Base-by-base conservation (phyloP, 352 stramenopile species). In the Globisporangium mamillatum region DNA sequence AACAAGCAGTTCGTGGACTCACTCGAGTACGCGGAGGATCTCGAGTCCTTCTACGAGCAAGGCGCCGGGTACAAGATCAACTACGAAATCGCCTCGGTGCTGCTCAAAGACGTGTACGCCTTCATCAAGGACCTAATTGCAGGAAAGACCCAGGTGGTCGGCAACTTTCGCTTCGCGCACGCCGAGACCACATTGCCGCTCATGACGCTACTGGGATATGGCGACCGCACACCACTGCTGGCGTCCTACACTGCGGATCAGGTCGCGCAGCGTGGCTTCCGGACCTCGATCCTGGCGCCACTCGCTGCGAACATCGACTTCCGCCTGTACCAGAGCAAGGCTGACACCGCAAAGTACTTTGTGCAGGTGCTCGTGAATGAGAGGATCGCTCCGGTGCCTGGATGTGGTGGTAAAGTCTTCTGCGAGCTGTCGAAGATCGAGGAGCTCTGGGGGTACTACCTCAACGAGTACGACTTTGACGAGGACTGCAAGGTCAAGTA, bases 141-240 rank as follows among this genome's bases (percentile, higher is more conserved):
- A 4, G 69, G 63, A 0, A 56, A 38, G 10, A 76, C 22, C 8
- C 32, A 34, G 0, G 55, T 77, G 8, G 52, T 60, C 24, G 81
- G 79, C 1, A 76, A 74, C 38, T 86, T 89, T 54, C 76, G 72
- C 61, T 87, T 89, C 36, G 79, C 79, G 0, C 81, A 89, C 63
- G 81, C 81, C 16, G 81, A 89, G 65, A 89, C 81, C 7, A 79
- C 77, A 16, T 68, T 89, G 5, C 81, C 81, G 1, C 66, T 89
- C 38, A 72, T 85, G 71, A 86, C 77, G 16, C 63, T 89, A 27
- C 60, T 29, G 25, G 25, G 25, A 2, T 89, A 46, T 38, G 32
- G 75, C 16, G 66, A 78, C 56, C 73, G 68, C 5, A 67, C 73
- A 3, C 60, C 60, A 44, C 64, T 86, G 5, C 16, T 73, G 14